Evolutionary conservation across 2,329 filamentous ascomycete genomes (phyloP).

Genomic region (Lecanicillium sp.): DNA sequence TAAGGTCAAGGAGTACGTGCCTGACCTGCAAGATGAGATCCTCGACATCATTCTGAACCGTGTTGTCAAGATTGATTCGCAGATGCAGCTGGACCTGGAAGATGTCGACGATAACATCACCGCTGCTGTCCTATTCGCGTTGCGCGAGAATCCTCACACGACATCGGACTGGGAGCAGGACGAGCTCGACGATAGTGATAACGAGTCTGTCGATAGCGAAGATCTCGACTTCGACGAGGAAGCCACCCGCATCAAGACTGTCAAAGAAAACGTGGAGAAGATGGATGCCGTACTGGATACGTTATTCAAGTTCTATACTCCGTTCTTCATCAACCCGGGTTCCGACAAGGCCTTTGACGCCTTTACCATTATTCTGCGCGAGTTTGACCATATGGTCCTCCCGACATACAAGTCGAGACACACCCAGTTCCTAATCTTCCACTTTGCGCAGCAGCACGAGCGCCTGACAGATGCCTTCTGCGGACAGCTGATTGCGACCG

Average conservation of each 20-base stretch:
- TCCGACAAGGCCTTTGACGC: slow-evolving; percentile 63
- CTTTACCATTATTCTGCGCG: slow-evolving; percentile 73
- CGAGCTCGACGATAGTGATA: slow-evolving; percentile 52
- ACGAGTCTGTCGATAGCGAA: slow-evolving; percentile 65
- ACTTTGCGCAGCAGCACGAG: slow-evolving; percentile 80
- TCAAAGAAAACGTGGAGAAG: slow-evolving; percentile 81
- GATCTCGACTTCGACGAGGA: slow-evolving; percentile 61
- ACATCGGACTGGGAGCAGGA: slow-evolving; percentile 42
- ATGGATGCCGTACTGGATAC: slow-evolving; percentile 86
- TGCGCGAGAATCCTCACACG: slow-evolving; percentile 25
- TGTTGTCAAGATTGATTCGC: slow-evolving; percentile 88
- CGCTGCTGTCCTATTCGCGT: slow-evolving; percentile 58
- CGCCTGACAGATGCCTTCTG: slow-evolving; percentile 77
- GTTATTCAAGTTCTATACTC: slow-evolving; percentile 77
- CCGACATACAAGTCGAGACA: slow-evolving; percentile 89
- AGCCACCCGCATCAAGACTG: slow-evolving; percentile 57
- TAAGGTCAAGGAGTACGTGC: slow-evolving; percentile 68
- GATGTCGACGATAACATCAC: slow-evolving; percentile 86
- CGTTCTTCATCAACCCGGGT: slow-evolving; percentile 62
- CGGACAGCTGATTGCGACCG: slow-evolving; percentile 54
- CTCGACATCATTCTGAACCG: slow-evolving; percentile 78
- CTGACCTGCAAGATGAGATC: slow-evolving; percentile 72
- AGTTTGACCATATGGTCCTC: slow-evolving; percentile 83
- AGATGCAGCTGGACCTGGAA: slow-evolving; percentile 89
- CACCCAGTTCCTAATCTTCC: slow-evolving; percentile 92